Evolutionary conservation across 2,329 filamentous ascomycete species (phyloP), one percentile per base, ranked within the genome.

Genomic region (Curvularia spicifera): DNA sequence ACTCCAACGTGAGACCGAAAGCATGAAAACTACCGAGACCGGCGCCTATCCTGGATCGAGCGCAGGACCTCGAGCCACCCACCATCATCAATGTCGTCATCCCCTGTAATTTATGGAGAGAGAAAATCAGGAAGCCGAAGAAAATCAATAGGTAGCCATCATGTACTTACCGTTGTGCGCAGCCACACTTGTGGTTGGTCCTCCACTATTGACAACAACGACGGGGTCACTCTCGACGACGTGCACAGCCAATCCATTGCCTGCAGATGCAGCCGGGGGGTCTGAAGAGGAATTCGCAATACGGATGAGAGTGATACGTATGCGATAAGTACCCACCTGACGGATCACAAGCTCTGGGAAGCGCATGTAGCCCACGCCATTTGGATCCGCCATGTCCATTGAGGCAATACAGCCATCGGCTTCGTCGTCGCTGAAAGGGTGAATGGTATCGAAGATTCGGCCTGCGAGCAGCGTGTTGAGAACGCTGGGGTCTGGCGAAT

Each of bases 291-390:
- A 65, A 47, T 64, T 67, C 37, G 67, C 67, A 24, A 75, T 72
- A 40, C 71, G 70, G n/a, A 76, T 66, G 26, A 78, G 63, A 3
- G 75, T 76, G 58, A 78, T 71, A 48, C 75, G 70, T 65, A 78
- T 74, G 29, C 71, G 70, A 59, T 73, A 78, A 15, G 69, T 75
- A 42, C 75, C 75, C 39, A 71, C 66, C 58, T 76, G 74, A 18
- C 72, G 70, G 43, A 78, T 74, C 45, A 64, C 55, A 35, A 78
- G 75, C 18, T 73, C 71, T 28, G 74, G 70, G 53, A 78, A 78
- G 56, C 68, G 69, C 66, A 77, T 75, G 55, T 76, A 76, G 26
- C 75, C 75, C 8, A 78, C 71, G 12, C 74, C 75, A 20, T 68
- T 63, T 4, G 74, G 63, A 15, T 76, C 71, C 33, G 70, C 69